A percentile compares a stretch with the other conserved stretches of the same genome.
Conservation (phyloP, 176 grass and related monocot genomes). For the Phyllostachys edulis region DNA sequence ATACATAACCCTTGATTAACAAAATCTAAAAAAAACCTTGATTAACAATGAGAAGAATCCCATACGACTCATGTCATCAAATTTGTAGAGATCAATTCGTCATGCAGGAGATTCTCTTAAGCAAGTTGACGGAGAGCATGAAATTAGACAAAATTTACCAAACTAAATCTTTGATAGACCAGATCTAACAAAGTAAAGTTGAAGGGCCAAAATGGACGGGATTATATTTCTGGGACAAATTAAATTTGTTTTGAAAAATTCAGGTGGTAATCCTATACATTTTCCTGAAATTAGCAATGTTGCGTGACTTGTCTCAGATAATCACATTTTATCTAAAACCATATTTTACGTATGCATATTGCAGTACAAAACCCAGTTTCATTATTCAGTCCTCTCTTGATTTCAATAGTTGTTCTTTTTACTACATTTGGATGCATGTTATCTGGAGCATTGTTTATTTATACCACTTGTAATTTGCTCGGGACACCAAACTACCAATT, state of each 20-base stretch:
- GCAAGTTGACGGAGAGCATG: not conserved
- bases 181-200: not conserved
- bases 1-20: too few species aligned
- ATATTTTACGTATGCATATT: not conserved
- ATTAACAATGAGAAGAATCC: too few species aligned
- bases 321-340: not conserved
- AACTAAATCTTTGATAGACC: not conserved
- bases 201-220: not conserved
- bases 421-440: too few species aligned
- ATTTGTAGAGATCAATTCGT: not conserved
- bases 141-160: not conserved
- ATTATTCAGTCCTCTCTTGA: not conserved
- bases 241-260: not conserved
- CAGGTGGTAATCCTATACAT: not conserved
- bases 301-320: not conserved
- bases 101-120: not conserved
- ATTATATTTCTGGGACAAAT: not conserved
- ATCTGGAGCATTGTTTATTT: too few species aligned
- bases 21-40: too few species aligned
- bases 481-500: too few species aligned
- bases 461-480: too few species aligned
- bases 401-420: not conserved
- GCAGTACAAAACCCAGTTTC: not conserved
- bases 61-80: too few species aligned
- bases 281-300: not conserved